Evolutionary conservation across 139 green algal genomes (phyloP).

Genomic region (Mychonastes homosphaera): DNA sequence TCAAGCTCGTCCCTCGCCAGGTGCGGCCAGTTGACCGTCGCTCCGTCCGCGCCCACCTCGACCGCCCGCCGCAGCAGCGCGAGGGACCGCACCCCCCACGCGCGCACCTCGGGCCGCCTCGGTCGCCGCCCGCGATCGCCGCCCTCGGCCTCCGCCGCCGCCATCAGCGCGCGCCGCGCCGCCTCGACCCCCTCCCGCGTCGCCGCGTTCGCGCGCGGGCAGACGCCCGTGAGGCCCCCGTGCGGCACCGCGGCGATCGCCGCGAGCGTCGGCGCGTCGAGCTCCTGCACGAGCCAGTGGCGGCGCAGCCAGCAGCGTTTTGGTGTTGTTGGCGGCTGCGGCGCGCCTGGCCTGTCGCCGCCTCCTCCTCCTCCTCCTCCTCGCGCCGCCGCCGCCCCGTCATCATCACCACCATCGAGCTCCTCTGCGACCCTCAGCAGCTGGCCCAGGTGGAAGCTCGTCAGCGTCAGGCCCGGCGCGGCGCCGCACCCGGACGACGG

Average conservation of each 20-base stretch:
- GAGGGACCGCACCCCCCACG: conserved; percentile 32
- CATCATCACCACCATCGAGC: conserved; percentile 1
- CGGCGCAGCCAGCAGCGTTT: conserved; percentile 12
- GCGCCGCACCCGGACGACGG: not conserved
- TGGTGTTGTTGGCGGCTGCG: not conserved
- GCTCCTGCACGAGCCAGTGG: conserved; percentile 38
- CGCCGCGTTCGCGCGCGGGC: conserved; percentile 28
- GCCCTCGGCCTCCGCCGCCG: no score
- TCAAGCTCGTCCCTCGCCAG: no score
- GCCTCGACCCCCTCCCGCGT: conserved; percentile 3
- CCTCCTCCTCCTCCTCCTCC: not conserved
- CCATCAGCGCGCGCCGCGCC: no score
- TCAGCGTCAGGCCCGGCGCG: not conserved
- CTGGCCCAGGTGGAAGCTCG: not conserved
- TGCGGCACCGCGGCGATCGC: conserved; percentile 8
- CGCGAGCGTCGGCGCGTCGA: conserved; percentile 9
- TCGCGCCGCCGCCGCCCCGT: no score
- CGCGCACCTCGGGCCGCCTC: conserved; percentile 28
- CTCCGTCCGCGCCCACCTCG: conserved; percentile 24
- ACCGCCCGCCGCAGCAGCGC: conserved; percentile 25
- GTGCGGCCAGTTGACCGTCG: conserved; percentile 44
- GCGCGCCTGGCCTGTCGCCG: not conserved
- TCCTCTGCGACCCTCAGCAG: not conserved
- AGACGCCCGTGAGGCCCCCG: conserved; percentile 20
- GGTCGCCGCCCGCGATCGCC: no score